Evolutionary conservation across 768 basidiomycete species (phyloP).

Genomic region (Serpula lacrymans): DNA sequence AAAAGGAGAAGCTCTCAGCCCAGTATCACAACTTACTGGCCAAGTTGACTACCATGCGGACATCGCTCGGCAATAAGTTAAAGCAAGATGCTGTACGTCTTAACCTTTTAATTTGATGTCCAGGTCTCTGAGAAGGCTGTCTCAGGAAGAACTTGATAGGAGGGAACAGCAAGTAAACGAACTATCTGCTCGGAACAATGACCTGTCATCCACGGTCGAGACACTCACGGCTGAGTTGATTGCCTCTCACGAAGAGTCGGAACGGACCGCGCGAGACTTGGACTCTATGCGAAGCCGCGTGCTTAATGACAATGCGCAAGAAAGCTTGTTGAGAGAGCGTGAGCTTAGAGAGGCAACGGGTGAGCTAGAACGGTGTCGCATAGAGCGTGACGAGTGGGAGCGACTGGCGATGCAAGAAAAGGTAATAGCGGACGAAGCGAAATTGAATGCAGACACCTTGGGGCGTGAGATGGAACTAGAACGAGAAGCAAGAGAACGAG

Average conservation of each 20-base stretch:
- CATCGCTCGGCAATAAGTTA: slow-evolving; percentile 89
- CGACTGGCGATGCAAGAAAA: slow-evolving; percentile 60
- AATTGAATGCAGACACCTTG: slow-evolving; percentile 50
- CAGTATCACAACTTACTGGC: slow-evolving; percentile 86
- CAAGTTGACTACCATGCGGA: slow-evolving; percentile 91
- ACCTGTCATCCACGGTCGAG: slow-evolving; percentile 65
- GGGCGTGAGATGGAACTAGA: slow-evolving; percentile 68
- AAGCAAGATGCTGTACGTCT: slow-evolving; percentile 89
- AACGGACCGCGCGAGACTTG: slow-evolving; percentile 66
- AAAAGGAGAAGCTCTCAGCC: slow-evolving; percentile 82
- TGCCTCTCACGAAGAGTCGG: slow-evolving; percentile 70
- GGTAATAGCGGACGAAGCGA: slow-evolving; percentile 66
- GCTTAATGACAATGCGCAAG: slow-evolving; percentile 66
- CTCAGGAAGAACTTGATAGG: slow-evolving; percentile 96
- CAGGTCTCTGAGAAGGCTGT: slow-evolving; percentile 4
- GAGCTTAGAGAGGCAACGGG: slow-evolving; percentile 78
- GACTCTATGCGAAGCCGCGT: slow-evolving; percentile 62
- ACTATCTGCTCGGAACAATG: slow-evolving; percentile 74
- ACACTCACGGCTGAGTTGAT: slow-evolving; percentile 81
- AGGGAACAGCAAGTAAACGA: slow-evolving; percentile 81
- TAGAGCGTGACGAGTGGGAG: slow-evolving; percentile 80
- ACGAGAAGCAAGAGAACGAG: slow-evolving; percentile 54
- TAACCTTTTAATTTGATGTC: neutral
- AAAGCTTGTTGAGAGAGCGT: slow-evolving; percentile 66
- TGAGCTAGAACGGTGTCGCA: slow-evolving; percentile 83